phyloP scores from a whole-genome alignment of 345 rosid genomes.

The Eucalyptus shirleyi region DNA sequence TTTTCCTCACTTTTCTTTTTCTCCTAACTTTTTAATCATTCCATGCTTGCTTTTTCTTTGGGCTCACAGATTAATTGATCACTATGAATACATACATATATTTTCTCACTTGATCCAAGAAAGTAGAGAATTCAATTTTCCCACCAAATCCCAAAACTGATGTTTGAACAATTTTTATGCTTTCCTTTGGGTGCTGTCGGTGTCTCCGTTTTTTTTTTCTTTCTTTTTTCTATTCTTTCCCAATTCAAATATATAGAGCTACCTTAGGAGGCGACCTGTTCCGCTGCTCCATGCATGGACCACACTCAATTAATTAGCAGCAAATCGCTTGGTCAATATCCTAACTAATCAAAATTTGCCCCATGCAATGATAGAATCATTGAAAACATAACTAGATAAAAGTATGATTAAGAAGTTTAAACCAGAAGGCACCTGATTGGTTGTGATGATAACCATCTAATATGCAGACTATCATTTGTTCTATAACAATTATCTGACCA shows the following conservation, averaged over 20 bases:
- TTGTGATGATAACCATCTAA: background rate
- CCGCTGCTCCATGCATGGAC: background rate
- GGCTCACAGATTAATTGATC: background rate
- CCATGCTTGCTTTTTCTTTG: slow-evolving; percentile 29
- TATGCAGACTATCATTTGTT: background rate
- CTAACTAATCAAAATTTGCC: background rate
- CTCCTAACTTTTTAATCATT: slow-evolving; percentile 47
- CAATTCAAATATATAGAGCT: background rate
- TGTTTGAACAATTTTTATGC: background rate
- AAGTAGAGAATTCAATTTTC: slow-evolving; percentile 29
- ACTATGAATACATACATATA: no score
- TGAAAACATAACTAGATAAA: background rate
- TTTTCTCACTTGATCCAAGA: slow-evolving; percentile 66
- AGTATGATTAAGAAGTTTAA: background rate
- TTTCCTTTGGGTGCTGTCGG: background rate
- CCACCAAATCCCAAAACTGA: background rate
- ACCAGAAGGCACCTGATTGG: background rate
- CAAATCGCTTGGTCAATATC: background rate
- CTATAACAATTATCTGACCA: background rate
- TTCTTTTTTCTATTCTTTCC: background rate
- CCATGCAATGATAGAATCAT: background rate
- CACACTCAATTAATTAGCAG: background rate
- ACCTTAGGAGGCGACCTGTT: background rate
- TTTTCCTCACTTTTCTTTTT: slow-evolving; percentile 16
- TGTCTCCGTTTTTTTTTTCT: background rate